Evolutionary conservation across 2,329 filamentous ascomycete species (phyloP), one percentile per base, ranked within the genome.

Genomic region (Scedosporium dehoogii): DNA sequence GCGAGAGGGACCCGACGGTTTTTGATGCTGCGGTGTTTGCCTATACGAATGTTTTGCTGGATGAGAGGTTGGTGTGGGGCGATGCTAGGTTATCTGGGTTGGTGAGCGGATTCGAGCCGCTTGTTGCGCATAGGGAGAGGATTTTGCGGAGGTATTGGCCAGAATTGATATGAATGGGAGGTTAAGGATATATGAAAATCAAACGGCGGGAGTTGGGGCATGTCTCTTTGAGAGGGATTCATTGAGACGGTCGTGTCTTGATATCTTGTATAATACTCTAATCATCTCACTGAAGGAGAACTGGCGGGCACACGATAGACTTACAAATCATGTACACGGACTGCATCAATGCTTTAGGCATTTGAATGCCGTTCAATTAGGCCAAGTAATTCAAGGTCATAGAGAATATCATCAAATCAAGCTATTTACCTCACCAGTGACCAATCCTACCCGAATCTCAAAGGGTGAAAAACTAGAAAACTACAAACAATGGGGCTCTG

Each of bases 21-120:
- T 93, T 97, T 68, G 94, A 99, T 74, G 92, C 93, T 6, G 86
- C 85, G 61, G 84, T 97, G 2, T 97, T 97, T 75, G 87, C 91
- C 3, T 99, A 97, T 73, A 92, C 90, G 0, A 85, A 96, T 73
- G 77, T 96, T 59, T 78, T 97, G 60, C 75, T 96, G 60, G 85
- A 89, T 64, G 80, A 85, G 69, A 64, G 65, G 6, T 66, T 91
- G 66, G 78, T 75, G 1, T 92, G 90, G 89, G 78, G 76, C 63
- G 84, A 90, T 63, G 81, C 80, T 64, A 77, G 79, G 61, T 75
- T 96, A 60, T 78, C 73, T 14, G 78, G 81, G 62, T 75, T 83
- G 59, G 70, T 96, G 63, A 73, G 72, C 60, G 76, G 76, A 63
- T 82, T 85, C 68, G 76, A 78, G 6, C 86, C 85, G 67, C 77